Evolutionary conservation across 148 eudicot species (phyloP).

Genomic region (Fagopyrum esculentum): DNA sequence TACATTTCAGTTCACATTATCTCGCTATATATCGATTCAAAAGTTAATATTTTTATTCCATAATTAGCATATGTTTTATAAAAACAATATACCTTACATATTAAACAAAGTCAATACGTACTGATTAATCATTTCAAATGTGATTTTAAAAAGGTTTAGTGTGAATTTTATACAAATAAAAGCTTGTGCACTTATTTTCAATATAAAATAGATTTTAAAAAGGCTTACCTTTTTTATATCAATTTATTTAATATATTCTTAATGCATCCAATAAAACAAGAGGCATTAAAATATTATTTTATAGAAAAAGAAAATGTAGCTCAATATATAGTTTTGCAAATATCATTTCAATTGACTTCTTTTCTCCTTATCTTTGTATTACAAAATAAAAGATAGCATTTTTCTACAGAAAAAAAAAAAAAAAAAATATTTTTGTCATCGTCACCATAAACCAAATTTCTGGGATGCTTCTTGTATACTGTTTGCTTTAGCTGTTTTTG

Average conservation of each 20-base stretch:
- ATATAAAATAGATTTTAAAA: no score
- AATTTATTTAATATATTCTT: no score
- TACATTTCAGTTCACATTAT: background rate
- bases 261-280: no score
- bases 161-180: background rate
- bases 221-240: no score
- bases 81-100: background rate
- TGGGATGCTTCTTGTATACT: background rate
- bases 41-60: background rate
- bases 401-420: no score
- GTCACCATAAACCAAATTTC: slow-evolving; percentile 10
- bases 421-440: background rate
- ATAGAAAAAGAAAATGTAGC: no score
- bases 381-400: no score
- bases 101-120: background rate
- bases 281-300: no score
- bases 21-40: background rate
- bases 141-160: background rate
- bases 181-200: background rate
- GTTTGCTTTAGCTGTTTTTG: background rate
- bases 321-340: no score
- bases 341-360: no score
- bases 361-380: no score
- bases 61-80: background rate
- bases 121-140: background rate